Base-by-base conservation (phyloP, 2,329 filamentous ascomycete genomes). In the Didymella pinodella region DNA sequence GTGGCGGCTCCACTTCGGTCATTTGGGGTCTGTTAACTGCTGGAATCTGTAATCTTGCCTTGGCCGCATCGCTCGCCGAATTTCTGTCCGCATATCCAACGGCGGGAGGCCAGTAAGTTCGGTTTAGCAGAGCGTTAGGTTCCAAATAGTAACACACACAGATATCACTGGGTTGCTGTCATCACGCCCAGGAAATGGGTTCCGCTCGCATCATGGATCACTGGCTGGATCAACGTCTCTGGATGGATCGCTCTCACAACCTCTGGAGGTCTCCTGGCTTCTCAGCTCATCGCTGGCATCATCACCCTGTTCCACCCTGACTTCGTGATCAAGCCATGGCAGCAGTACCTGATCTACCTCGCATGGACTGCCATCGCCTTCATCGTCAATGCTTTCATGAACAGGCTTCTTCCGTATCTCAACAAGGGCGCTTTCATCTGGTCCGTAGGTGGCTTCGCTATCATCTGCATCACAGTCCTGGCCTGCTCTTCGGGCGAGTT, bases 301-400 rank as follows among this genome's bases (percentile, higher is more conserved):
- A 87, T 91, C 51, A 80, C 84, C 1, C 78, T 92, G 34, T 84
- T 87, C 74, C 78, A 88, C 63, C 79, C 85, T 0, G 78, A 78
- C 48, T 91, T 88, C 69, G 78, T 81, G 22, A 59, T 84, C 2
- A 75, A 88, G 68, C 69, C 85, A 3, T 92, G 89, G 87, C 89
- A 92, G 66, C 87, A 90, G 64, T 92, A 92, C 74, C 78, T 91
- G 28, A 88, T 92, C 47, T 92, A 91, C 74, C 82, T 90, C 44
- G 88, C 75, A 7, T 88, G 87, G 70, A 88, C 86, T 6, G 57
- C 87, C 22, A 65, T 84, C 16, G 86, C 86, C 3, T 85, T 91
- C 58, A 55, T 85, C 47, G 78, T 91, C 74, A 92, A 92, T 63
- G 84, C 86, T 1, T 89, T 91, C 64, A 79, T 84, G 70, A 89